phyloP scores from a whole-genome alignment of 108 stramenopile genomes.

The Bacterosira constricta region DNA sequence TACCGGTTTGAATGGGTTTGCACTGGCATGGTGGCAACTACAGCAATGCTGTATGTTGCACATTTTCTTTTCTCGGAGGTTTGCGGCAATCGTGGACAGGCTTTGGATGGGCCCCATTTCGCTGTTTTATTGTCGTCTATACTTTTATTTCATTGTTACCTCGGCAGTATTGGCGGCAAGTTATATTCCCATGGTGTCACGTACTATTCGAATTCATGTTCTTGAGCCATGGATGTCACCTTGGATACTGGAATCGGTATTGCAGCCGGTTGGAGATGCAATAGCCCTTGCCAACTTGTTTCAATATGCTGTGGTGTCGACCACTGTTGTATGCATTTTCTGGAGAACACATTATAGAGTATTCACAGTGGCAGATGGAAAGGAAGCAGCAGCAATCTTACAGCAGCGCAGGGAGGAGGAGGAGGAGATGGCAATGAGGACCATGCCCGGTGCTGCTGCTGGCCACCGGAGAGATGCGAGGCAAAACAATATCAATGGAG shows the following conservation, averaged over 20 bases:
- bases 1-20: conserved; percentile 28
- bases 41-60: conserved; percentile 44
- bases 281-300: conserved; percentile 26
- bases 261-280: conserved; percentile 14
- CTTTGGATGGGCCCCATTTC: conserved; percentile 43
- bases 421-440: background rate
- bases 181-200: conserved; percentile 31
- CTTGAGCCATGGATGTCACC: conserved; percentile 12
- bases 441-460: background rate
- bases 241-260: background rate
- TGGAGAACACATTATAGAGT: conserved; percentile 40
- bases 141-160: conserved; percentile 40
- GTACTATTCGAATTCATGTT: conserved; percentile 12
- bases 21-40: conserved; percentile 34
- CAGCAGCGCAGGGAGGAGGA: background rate
- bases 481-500: background rate
- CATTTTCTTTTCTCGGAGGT: conserved; percentile 35
- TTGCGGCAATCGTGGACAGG: conserved; percentile 35
- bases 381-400: conserved; percentile 12
- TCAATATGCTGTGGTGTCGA: conserved; percentile 21
- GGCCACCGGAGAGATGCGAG: background rate
- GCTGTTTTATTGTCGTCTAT: conserved; percentile 34
- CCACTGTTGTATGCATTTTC: conserved; percentile 40
- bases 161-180: conserved; percentile 24
- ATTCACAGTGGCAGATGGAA: conserved; percentile 36